These are phyloP conservation scores for Clonostachys sp. DNA, from an alignment of 2,329 filamentous ascomycete genomes.

Conservation along the genomic window DNA sequence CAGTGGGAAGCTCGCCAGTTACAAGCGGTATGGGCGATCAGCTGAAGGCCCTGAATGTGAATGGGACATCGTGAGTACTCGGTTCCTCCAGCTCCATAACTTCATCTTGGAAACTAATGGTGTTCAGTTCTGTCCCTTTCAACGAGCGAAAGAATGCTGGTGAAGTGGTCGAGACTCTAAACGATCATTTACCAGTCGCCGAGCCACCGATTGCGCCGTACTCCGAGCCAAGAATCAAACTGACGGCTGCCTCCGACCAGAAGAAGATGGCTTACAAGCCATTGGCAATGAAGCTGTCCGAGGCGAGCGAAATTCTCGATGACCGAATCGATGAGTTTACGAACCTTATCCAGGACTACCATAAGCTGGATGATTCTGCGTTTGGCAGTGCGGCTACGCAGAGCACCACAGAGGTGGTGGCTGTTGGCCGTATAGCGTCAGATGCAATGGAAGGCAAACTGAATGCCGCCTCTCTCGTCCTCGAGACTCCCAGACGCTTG, in stretches of 20 bases:
- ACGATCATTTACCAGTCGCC: slow-evolving; percentile 63
- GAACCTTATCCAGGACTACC: slow-evolving; percentile 65
- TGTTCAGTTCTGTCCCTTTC: slow-evolving; percentile 43
- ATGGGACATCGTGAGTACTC: slow-evolving; percentile 15
- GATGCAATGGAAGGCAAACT: slow-evolving; percentile 83
- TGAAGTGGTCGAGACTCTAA: slow-evolving; percentile 78
- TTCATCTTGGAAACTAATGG: neutral
- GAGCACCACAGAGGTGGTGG: slow-evolving; percentile 81
- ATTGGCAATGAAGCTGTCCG: slow-evolving; percentile 90
- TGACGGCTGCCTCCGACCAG: slow-evolving; percentile 81
- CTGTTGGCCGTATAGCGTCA: slow-evolving; percentile 86
- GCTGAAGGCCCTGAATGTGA: slow-evolving; percentile 17
- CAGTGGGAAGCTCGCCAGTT: slow-evolving; percentile 23
- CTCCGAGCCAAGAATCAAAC: slow-evolving; percentile 72
- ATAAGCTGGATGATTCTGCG: slow-evolving; percentile 70
- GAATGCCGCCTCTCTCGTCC: slow-evolving; percentile 77
- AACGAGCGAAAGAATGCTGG: slow-evolving; percentile 74
- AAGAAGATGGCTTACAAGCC: slow-evolving; percentile 91
- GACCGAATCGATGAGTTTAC: slow-evolving; percentile 91
- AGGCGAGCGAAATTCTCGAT: slow-evolving; percentile 89
- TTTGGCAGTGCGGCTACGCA: slow-evolving; percentile 86
- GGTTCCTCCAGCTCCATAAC: no score
- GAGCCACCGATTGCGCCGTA: slow-evolving; percentile 70
- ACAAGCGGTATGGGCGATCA: slow-evolving; percentile 21
- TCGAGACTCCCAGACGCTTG: slow-evolving; percentile 81